Base-by-base conservation (phyloP, 2,329 filamentous ascomycete genomes). In the Pseudogymnoascus pannorum region DNA sequence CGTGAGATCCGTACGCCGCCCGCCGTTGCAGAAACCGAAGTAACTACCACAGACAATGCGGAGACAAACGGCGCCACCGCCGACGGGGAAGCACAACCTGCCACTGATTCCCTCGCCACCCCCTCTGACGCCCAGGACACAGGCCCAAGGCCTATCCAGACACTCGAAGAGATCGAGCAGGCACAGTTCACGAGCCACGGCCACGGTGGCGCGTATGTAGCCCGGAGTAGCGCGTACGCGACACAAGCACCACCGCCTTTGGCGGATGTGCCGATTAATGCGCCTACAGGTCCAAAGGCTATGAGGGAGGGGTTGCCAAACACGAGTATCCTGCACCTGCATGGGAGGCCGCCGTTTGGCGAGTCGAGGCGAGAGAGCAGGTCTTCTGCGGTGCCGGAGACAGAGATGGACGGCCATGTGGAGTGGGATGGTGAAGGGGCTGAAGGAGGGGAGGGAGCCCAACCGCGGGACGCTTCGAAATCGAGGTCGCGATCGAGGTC, bases 241-340 rank as follows among this genome's bases (percentile, higher is more conserved):
- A 58, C 31, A 16, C 57, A 36, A 36, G 22, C 35, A 18, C 31
- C 31, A 14, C 31, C 57, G n/a, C 22, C 57, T 8, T 33, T 40
- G 35, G 35, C 29, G 65, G 73, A 75, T 61, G 76, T 80, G 59
- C 85, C 85, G 48, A 74, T 86, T 75, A 91, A 81, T 76, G 94
- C 94, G 26, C 94, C 94, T 26, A 96, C 89, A 60, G 94, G 92
- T 8, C 94, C 94, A 57, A 92, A 94, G 75, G 94, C 94, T 16
- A 96, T 97, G 91, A 84, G 93, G 65, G 88, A 94, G 74, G 91
- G 92, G 29, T 79, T 92, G 9, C 89, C 90, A 59, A 95, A 95
- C 73, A 92, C 87, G 62, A 90, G 89, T 67, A 82, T 89, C 60
- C 82, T 86, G 66, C 83, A 88, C 68, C 72, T 87, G 72, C 78